Evolutionary conservation across 2,329 filamentous ascomycete species (phyloP), one percentile per base, ranked within the genome.

Genomic region (Bipolaris sorokiniana): DNA sequence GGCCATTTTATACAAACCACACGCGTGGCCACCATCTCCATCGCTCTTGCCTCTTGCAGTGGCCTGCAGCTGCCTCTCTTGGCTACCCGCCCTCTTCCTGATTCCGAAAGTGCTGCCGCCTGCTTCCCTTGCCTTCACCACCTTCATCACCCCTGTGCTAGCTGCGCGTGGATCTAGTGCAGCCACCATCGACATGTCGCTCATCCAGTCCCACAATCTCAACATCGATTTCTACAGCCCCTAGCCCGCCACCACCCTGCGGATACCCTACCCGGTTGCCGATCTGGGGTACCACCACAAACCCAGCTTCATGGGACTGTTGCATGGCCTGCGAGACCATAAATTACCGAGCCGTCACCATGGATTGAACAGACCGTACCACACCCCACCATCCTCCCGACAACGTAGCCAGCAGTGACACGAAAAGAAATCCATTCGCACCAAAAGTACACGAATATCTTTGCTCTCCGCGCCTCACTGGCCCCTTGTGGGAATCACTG

Each of bases 1-100:
- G 54, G 50, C 63, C 69, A 63, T 73, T 70, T 76, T 76, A 76
- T 76, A 76, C 72, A 65, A 54, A 64, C 57, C 58, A 37, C 52
- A 49, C 47, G 63, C 33, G 15, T 64, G 57, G 51, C 69, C 59
- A 59, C 63, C 51, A 50, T 59, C 58, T 22, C 37, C 22, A 46
- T 31, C 41, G 54, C 64, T 70, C 61, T 72, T 75, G 65, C 72
- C 74, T 55, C 56, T 73, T 69, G 69, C 68, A 60, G 58, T 45
- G 42, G 56, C 59, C 67, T 75, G 74, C 74, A 74, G 70, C 61
- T 63, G 37, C 64, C 37, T 57, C 68, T 63, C 70, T 73, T 72
- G 67, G 71, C 65, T 63, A 70, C 59, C 63, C 65, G 62, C 63
- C 57, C 50, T 70, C 66, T 67, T 70, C 52, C 70, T 68, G 54